phyloP scores from a whole-genome alignment of 176 grass and related monocot genomes.

The Paspalum notatum region DNA sequence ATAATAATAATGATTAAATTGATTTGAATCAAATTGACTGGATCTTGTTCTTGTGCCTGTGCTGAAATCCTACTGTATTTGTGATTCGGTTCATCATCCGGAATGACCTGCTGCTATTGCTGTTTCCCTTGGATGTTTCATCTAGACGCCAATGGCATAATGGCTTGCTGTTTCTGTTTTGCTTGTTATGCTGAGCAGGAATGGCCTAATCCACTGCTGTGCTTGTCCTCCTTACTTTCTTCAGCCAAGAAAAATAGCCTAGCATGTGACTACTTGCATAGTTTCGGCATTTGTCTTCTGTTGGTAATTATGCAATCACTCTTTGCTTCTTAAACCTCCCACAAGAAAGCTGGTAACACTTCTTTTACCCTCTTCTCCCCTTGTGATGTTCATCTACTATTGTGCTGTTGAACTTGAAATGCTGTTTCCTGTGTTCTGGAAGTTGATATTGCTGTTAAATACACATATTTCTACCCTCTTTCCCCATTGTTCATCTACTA shows the following conservation, averaged over 20 bases:
- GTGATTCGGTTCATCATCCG: not conserved
- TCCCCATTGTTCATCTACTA: not conserved
- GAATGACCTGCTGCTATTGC: conserved; percentile 5
- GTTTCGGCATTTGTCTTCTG: not conserved
- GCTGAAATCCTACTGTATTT: conserved; percentile 5
- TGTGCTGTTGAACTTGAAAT: not conserved
- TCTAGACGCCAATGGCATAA: not conserved
- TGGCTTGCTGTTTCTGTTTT: not conserved
- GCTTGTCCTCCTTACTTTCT: conserved; percentile 1
- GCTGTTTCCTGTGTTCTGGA: not conserved
- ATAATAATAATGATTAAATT: conserved; percentile 53
- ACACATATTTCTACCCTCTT: not conserved
- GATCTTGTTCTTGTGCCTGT: conserved; percentile 6
- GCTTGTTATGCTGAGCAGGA: not conserved
- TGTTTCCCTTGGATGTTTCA: not conserved
- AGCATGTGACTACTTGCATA: not conserved
- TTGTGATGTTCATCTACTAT: not conserved
- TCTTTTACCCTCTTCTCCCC: not conserved
- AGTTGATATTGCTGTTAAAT: not conserved
- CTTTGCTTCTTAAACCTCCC: not conserved
- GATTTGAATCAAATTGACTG: conserved; percentile 39
- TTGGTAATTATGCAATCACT: not conserved
- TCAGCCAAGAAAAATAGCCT: not conserved
- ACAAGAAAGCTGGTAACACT: not conserved
- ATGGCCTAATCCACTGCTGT: conserved; percentile 4